Evolutionary conservation across 495 filamentous ascomycete species (phyloP), one percentile per base, ranked within the genome.

Genomic region (Glarea lozoyensis): DNA sequence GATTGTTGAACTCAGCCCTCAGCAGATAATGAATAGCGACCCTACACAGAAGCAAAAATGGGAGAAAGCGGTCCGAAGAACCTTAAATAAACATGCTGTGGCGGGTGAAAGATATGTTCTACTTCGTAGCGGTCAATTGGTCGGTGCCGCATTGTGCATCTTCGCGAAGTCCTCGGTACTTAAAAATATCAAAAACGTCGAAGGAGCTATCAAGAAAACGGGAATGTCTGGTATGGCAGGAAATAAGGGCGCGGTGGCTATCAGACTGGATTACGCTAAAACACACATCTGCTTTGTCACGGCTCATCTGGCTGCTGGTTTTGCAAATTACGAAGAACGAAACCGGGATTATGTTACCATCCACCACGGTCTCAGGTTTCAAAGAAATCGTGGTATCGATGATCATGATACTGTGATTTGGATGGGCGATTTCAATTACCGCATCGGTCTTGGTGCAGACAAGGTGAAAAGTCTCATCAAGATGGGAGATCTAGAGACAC

Each of bases 1-100:
- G 64, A 97, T 99, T 41, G 93, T 99, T 12, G 82, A 90, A 55
- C 70, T 99, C 11, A 94, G 86, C 53, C 90, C 93, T 13, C 90
- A 97, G 60, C 93, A 99, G 56, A 97, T 99, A 55, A 97, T 99
- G 88, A 93, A 92, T 40, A 96, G 88, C 29, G 89, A 97, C 67
- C 92, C 93, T 17, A 75, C 74, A 7, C 76, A 84, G 43, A 82
- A 89, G 39, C 81, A 88, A 54, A 64, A 73, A 16, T 99, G 92
- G 92, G 90, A 99, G 60, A 60, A 64, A 46, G 80, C 87, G 4
- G 86, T 96, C 9, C 77, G 81, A 45, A 70, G 66, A 42, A 86
- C 83, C 15, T 59, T 99, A 32, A 94, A 97, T 49, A 51, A 52
- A 4, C 75, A 78, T 48, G 77, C 84, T n/a, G 64, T 64, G 33